A percentile compares a stretch with the other conserved stretches of the same genome.
phyloP scores from a whole-genome alignment of 164 flowering plant genomes.

The Kalanchoe fedtschenkoi region DNA sequence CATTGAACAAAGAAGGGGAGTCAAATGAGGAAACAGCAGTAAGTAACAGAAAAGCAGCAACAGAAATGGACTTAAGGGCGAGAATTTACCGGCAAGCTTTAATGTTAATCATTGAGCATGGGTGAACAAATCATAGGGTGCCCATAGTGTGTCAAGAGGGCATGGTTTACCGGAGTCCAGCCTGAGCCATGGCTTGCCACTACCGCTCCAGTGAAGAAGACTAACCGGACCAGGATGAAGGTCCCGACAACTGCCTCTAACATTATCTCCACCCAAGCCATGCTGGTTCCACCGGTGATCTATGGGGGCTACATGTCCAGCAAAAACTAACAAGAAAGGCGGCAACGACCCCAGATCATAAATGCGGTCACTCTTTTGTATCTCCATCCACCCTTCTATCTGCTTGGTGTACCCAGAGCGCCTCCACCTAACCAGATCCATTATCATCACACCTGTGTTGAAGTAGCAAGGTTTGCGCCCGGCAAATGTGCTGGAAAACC shows the following conservation, averaged over 20 bases:
- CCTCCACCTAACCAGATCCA: conserved; percentile 2
- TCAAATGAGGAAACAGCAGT: no score
- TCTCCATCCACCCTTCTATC: conserved; percentile 1
- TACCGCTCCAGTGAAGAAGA: conserved; percentile 3
- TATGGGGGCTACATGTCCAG: background rate
- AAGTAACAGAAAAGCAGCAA: no score
- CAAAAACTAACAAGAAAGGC: background rate
- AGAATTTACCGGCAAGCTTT: background rate
- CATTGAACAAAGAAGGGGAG: no score
- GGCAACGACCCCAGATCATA: conserved; percentile 1
- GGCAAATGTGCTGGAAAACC: background rate
- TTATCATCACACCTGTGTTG: conserved; percentile 1
- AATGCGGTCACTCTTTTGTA: background rate
- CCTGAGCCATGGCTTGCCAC: conserved; percentile 2
- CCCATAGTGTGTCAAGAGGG: background rate
- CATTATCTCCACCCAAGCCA: conserved; percentile 2
- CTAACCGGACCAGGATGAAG: conserved; percentile 2
- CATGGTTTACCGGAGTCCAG: background rate
- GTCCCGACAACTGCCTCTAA: background rate
- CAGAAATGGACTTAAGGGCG: no score
- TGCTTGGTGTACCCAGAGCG: background rate
- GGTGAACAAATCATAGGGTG: background rate
- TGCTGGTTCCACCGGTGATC: conserved; percentile 4
- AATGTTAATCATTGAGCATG: background rate
- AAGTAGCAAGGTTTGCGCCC: background rate